These are phyloP conservation scores for Nicotiana attenuata DNA, from an alignment of 257 asterid genomes.

Conservation along the genomic window DNA sequence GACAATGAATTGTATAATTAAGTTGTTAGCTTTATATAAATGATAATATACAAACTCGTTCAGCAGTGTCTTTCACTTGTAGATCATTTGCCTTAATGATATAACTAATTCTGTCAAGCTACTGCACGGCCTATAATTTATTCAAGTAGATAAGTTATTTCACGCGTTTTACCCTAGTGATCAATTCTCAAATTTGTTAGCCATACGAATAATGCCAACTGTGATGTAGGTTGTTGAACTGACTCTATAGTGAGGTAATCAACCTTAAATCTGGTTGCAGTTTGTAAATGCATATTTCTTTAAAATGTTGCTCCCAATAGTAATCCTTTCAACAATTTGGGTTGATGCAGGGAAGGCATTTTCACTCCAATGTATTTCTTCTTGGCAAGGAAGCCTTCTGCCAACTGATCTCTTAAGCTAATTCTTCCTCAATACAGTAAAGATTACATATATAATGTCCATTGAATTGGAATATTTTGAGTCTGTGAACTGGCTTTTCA, in stretches of 20 bases:
- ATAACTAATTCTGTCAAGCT: background rate
- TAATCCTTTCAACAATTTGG: background rate
- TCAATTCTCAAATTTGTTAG: background rate
- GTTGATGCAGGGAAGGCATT: conserved; percentile 12
- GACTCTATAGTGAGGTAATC: background rate
- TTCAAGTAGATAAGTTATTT: background rate
- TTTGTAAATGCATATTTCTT: background rate
- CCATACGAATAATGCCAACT: background rate
- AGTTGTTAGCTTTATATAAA: background rate
- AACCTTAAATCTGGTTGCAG: background rate
- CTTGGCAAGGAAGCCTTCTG: conserved; percentile 13
- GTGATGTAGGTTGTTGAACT: background rate
- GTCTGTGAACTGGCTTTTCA: background rate
- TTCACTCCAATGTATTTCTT: conserved; percentile 12
- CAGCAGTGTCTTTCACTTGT: background rate
- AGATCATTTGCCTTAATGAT: background rate
- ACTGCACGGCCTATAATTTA: background rate
- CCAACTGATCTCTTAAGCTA: background rate
- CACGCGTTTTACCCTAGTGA: background rate
- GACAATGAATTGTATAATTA: background rate
- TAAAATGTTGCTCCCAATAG: background rate
- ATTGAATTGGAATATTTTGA: background rate
- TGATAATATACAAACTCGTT: background rate
- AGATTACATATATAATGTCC: background rate
- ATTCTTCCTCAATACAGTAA: background rate